A percentile compares a stretch with the other conserved stretches of the same genome.
These are phyloP conservation scores for Trichomonascaceae sp. DNA, from an alignment of 1,139 yeast species.

Conservation along the genomic window DNA sequence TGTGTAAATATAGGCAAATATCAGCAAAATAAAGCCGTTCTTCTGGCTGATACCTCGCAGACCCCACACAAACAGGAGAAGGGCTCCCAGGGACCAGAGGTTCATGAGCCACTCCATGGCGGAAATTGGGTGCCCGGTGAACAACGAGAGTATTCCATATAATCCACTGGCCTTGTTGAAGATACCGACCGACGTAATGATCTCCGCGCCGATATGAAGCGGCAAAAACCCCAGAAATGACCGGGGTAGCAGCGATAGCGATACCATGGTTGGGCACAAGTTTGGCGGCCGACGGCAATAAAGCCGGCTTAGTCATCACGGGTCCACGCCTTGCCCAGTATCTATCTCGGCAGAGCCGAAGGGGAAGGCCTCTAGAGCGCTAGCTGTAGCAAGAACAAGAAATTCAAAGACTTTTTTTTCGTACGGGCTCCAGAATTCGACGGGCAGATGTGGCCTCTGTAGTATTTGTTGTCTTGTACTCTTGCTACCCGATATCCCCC, in stretches of 20 bases:
- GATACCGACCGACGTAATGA: slow-evolving; percentile 64
- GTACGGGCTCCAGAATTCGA: no score
- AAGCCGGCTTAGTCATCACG: no score
- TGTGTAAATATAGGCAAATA: slow-evolving; percentile 49
- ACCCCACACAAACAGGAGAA: slow-evolving; percentile 59
- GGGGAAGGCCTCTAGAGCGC: no score
- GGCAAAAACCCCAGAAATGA: slow-evolving; percentile 52
- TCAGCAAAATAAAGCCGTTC: slow-evolving; percentile 38
- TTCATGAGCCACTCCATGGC: slow-evolving; percentile 78
- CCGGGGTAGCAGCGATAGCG: slow-evolving; percentile 17
- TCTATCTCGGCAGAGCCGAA: no score
- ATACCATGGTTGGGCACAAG: slow-evolving; percentile 6
- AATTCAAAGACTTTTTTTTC: no score
- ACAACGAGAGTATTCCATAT: slow-evolving; percentile 72
- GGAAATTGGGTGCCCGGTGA: slow-evolving; percentile 78
- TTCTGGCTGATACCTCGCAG: slow-evolving; percentile 36
- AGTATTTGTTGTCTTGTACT: no score
- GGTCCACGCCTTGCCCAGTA: no score
- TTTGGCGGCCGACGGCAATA: no score
- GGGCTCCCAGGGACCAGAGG: slow-evolving; percentile 44
- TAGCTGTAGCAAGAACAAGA: no score
- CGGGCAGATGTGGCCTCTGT: no score
- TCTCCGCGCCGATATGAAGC: slow-evolving; percentile 75
- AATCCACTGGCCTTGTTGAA: slow-evolving; percentile 83
- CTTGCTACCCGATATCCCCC: no score